Evolutionary conservation across 257 asterid genomes (phyloP).

Genomic region (Jaltomata sinuosa): DNA sequence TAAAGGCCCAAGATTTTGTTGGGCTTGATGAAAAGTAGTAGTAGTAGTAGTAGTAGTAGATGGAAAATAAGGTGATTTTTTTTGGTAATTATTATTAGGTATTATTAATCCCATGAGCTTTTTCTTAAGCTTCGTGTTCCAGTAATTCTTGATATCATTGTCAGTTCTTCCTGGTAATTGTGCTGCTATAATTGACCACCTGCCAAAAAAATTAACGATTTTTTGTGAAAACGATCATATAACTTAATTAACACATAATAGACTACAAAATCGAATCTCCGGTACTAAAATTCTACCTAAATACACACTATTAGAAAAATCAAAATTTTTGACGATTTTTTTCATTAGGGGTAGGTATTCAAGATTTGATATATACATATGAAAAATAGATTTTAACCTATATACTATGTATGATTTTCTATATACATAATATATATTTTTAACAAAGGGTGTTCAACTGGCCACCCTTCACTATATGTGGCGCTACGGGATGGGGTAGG

Average conservation of each 20-base stretch:
- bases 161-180: constrained; percentile 82
- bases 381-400: too few species aligned
- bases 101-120: constrained; percentile 42
- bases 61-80: constrained; percentile 21
- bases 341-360: too few species aligned
- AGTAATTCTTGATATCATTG: constrained; percentile 77
- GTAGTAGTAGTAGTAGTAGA: neutral
- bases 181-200: constrained; percentile 80
- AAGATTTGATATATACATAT: too few species aligned
- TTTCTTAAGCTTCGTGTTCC: constrained; percentile 91
- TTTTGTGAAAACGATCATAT: neutral
- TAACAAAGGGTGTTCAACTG: too few species aligned
- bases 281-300: neutral
- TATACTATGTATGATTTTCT: too few species aligned
- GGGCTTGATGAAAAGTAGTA: constrained; percentile 8
- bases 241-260: neutral
- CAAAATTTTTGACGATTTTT: too few species aligned
- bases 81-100: neutral
- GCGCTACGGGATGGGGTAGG: too few species aligned
- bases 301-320: neutral
- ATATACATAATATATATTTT: too few species aligned
- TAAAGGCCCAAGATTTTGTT: neutral
- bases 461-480: too few species aligned
- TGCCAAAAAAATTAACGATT: neutral
- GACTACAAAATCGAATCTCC: neutral